Base-by-base conservation (phyloP, 2,329 filamentous ascomycete genomes). In the Trichoderma semiorbis region DNA sequence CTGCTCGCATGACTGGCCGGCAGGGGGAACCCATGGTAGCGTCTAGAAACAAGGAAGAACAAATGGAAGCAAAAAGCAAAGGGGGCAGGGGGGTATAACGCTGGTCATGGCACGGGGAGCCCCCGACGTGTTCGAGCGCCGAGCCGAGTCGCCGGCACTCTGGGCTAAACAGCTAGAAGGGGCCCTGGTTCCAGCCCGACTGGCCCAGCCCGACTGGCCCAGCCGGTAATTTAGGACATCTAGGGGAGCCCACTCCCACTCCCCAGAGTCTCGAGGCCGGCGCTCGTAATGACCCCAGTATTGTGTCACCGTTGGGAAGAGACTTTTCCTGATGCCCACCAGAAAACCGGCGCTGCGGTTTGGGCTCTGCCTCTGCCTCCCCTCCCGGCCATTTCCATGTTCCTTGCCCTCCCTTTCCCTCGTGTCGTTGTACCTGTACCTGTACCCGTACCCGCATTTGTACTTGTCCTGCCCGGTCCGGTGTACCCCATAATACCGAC, bases 121-220 rank as follows among this genome's bases (percentile, higher is more conserved):
- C 50, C 66, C 66, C 66, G 66, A 69, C 66, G 66, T 69, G 57
- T 69, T 69, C 66, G 66, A 69, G 53, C 66, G 66, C 66, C 66
- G 66, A 69, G 32, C 66, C 66, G 57, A 69, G 57, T 69, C 66
- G 63, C 67, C 71, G 66, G 66, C 66, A 61, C 50, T 50, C 58
- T 62, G 64, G 57, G 28, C 64, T 68, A 70, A 57, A n/a, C 64
- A 58, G 64, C 34, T 68, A 64, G 43, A 36, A 61, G 12, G 11
- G 50, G 28, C 66, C 36, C 50, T 50, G 64, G 70, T 53, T 65
- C 62, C 70, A 71, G 69, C 69, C 69, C 60, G 69, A 70, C 47
- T 24, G 21, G 47, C 32, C 34, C 34, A 64, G 50, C 61, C 69
- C 60, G 69, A 70, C 47, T 24, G 21, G 47, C 32, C 34, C 34